Evolutionary conservation across 345 rosid genomes (phyloP), one percentile per base, ranked within the genome.

Genomic region (Sonneratia alba): DNA sequence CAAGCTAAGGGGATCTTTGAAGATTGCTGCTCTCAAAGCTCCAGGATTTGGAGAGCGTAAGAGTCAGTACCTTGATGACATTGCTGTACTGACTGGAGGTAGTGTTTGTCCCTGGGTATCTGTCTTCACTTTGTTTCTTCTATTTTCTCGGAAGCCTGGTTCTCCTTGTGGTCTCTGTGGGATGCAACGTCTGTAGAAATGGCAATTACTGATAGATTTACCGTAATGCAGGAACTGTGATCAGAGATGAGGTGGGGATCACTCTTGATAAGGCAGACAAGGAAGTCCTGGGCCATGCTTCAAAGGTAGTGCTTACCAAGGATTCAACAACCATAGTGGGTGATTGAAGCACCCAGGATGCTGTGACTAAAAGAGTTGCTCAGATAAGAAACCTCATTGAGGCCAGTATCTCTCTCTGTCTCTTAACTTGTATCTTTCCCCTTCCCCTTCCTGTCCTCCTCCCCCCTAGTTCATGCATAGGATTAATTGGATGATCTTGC

Each of bases 261-360:
- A 79, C 96, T 21, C 83, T 96, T 78, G 98, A 96, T 84, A 96
- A 96, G 84, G 99, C 83, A 71, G 90, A 81, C 68, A 91, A 83
- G 72, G 99, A 96, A 83, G 97, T 96, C 56, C 79, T 96, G 51
- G 98, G 99, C 64, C 80, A 71, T 48, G 98, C 99, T 71, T 83
- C 97, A 24, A 95, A 95, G 80, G 96, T 92, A 19, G 99, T 90
- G 53, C 97, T 92, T 70, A 95, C 98, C 11, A 96, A 96, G 83
- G 99, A 96, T 76, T 79, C 83, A 4, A 86, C 96, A 3, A 92
- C 96, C 67, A 89, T 96, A 53, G 97, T 96, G 16, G 98, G 97
- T 70, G 99, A 96, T 81, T 98, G 99, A 48, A 96, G 91, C 88
- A 91, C 97, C 67, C 97, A 96, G 78, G 98, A 92, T 59, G 98